Evolutionary conservation across 805 yeast species (phyloP).

Genomic region (Hanseniaspora vineae): DNA sequence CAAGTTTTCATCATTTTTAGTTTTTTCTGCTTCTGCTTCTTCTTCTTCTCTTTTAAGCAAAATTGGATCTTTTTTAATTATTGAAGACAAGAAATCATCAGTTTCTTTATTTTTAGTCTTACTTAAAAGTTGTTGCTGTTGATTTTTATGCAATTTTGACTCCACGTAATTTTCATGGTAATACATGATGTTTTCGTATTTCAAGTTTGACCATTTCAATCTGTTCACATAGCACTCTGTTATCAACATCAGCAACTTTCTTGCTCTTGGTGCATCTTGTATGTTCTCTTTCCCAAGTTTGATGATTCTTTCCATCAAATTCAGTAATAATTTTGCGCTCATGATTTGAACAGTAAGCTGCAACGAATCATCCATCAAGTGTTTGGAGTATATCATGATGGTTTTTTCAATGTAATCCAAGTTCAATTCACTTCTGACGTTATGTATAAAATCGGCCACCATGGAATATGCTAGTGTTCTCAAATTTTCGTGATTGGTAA

Average conservation of each 20-base stretch:
- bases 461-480: constrained; percentile 90
- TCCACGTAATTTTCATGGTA: constrained; percentile 44
- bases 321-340: constrained; percentile 84
- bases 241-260: constrained; percentile 69
- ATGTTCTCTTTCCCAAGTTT: constrained; percentile 50
- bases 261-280: constrained; percentile 49
- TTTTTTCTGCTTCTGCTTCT: constrained; percentile 9
- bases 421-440: constrained; percentile 71
- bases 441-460: constrained; percentile 91
- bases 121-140: constrained; percentile 25
- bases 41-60: constrained; percentile 5
- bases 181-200: constrained; percentile 50
- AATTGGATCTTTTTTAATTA: constrained; percentile 13
- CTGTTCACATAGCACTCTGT: constrained; percentile 81
- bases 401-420: constrained; percentile 80
- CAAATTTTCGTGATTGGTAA: constrained; percentile 80
- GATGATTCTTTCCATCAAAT: constrained; percentile 78
- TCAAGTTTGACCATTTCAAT: constrained; percentile 61
- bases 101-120: constrained; percentile 26
- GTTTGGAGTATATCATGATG: constrained; percentile 66
- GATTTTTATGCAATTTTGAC: constrained; percentile 30
- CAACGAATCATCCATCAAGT: constrained; percentile 67
- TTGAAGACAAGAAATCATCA: constrained; percentile 24
- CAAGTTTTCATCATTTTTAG: constrained; percentile 6
- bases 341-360: constrained; percentile 88